Conservation (phyloP, 2,329 filamentous ascomycete species). For the Calonectria pseudoreteaudii region DNA sequence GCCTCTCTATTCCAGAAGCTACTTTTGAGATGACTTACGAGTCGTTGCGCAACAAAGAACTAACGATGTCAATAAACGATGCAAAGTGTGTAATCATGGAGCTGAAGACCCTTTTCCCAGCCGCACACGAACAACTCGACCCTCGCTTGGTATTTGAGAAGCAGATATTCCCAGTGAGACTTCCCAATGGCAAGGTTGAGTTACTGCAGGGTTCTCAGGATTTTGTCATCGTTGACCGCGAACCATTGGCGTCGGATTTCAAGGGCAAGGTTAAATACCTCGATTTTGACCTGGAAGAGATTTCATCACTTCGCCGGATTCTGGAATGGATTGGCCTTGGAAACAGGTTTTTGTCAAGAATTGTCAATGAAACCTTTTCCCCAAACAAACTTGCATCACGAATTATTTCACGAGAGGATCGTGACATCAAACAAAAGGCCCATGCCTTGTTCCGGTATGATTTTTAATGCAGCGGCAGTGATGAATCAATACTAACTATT, state of each 20-base stretch:
- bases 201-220: conserved; percentile 27
- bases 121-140: not conserved
- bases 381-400: conserved; percentile 30
- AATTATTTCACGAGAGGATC: conserved; percentile 22
- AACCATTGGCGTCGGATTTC: conserved; percentile 44
- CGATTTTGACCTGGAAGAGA: conserved; percentile 50
- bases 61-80: conserved; percentile 28
- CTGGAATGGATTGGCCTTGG: conserved; percentile 49
- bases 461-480: accelerated
- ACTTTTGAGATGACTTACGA: conserved; percentile 47
- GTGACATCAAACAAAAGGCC: conserved; percentile 46
- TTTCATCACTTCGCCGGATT: conserved; percentile 46
- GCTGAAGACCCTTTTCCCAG: conserved; percentile 47
- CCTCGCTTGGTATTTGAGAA: conserved; percentile 22
- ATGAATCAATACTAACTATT: not conserved
- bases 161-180: conserved; percentile 39
- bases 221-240: conserved; percentile 52
- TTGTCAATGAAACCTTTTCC: conserved; percentile 46
- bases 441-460: conserved; percentile 48
- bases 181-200: conserved; percentile 28
- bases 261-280: conserved; percentile 44
- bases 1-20: conserved; percentile 45
- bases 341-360: conserved; percentile 46
- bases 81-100: conserved; percentile 47
- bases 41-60: conserved; percentile 40